phyloP scores from a whole-genome alignment of 768 basidiomycete genomes.

The Hirschioporus abietinus region DNA sequence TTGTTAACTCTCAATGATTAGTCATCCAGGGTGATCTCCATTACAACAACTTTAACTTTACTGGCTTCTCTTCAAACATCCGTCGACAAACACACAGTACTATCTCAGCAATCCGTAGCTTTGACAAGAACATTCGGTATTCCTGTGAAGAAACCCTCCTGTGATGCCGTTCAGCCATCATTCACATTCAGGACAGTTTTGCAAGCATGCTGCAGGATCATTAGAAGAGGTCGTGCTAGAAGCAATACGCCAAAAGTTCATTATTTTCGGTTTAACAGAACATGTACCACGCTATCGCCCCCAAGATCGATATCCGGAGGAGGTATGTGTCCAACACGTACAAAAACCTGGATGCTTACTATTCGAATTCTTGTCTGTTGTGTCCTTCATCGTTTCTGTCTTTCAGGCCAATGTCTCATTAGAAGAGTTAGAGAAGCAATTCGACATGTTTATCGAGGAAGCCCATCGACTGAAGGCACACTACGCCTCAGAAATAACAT shows the following conservation, averaged over 20 bases:
- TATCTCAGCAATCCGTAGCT: too few relatives aligned
- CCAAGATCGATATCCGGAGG: constrained; percentile 90
- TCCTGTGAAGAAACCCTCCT: neutral
- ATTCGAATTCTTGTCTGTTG: constrained; percentile 5
- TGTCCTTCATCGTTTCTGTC: constrained; percentile 12
- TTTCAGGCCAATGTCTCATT: constrained; percentile 51
- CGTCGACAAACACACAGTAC: too few relatives aligned
- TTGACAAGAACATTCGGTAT: too few relatives aligned
- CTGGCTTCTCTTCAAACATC: too few relatives aligned
- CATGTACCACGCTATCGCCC: constrained; percentile 85
- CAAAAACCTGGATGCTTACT: constrained; percentile 8
- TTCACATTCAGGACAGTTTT: constrained; percentile 92
- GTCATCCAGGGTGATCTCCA: too few relatives aligned
- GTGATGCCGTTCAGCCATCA: constrained; percentile 73
- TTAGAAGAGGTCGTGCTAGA: constrained; percentile 78
- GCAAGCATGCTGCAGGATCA: constrained; percentile 78
- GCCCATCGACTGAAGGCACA: constrained; percentile 66
- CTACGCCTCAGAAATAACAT: constrained; percentile 60
- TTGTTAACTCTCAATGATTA: too few relatives aligned
- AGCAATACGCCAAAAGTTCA: constrained; percentile 75
- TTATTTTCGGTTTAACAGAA: constrained; percentile 83
- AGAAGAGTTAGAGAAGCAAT: constrained; percentile 53
- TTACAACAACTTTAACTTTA: too few relatives aligned
- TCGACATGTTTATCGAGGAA: constrained; percentile 67
- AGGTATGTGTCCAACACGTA: constrained; percentile 47